phyloP scores from a whole-genome alignment of 441 rosid species.

The Metrosideros polymorpha region DNA sequence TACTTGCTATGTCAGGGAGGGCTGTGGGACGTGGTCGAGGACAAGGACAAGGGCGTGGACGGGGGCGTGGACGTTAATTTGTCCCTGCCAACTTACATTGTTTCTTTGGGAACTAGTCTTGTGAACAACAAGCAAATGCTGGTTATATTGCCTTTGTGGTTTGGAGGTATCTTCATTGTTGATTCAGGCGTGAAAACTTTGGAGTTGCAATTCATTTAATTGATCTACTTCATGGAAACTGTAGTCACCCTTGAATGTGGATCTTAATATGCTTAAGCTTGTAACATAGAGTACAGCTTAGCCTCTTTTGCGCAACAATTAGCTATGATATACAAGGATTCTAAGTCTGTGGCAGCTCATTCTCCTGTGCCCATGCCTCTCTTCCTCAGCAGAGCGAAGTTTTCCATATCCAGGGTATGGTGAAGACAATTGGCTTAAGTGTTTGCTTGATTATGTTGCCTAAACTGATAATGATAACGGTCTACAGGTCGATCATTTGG shows the following conservation, averaged over 20 bases:
- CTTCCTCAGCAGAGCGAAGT: background rate
- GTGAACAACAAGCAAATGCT: background rate
- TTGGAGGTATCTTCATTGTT: background rate
- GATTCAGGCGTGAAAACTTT: background rate
- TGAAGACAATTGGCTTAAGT: background rate
- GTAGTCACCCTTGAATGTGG: background rate
- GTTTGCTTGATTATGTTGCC: background rate
- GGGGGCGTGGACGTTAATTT: constrained; percentile 72
- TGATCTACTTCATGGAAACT: background rate
- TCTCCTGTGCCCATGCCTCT: background rate
- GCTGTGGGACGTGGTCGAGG: constrained; percentile 85
- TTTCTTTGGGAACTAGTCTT: background rate
- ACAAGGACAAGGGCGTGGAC: constrained; percentile 94
- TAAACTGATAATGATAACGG: background rate
- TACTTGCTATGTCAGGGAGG: constrained; percentile 41
- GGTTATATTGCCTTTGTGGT: background rate
- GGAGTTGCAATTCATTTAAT: background rate
- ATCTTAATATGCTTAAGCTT: background rate
- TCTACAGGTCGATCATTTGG: background rate
- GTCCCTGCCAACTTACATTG: background rate
- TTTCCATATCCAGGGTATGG: background rate
- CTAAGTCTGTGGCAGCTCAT: background rate
- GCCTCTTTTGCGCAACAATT: background rate
- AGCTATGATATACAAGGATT: background rate
- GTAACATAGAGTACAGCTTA: background rate